Conservation (phyloP, 495 filamentous ascomycete genomes). For the Xylaria sp. region DNA sequence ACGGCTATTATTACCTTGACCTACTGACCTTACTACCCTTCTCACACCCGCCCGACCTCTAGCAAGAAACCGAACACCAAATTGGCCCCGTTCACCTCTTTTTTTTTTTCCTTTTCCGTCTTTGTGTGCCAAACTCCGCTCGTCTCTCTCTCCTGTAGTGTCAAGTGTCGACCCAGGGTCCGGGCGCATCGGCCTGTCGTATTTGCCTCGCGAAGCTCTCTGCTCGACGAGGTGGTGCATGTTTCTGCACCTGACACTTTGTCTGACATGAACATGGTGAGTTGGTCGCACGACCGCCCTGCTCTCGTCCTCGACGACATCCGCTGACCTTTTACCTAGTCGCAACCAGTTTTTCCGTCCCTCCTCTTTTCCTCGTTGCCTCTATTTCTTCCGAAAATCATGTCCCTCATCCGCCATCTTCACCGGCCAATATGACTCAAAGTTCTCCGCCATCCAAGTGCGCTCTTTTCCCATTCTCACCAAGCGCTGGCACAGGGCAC, state of each 20-base stretch:
- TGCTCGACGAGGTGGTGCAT: conserved; percentile 10
- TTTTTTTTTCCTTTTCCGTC: not conserved
- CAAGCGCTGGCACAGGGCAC: not conserved
- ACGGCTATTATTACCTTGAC: conserved; percentile 27
- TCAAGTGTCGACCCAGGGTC: not conserved
- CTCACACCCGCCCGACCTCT: conserved; percentile 26
- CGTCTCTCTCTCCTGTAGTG: not conserved
- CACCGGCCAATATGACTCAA: not conserved
- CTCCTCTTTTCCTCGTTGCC: not conserved
- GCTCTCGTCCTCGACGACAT: conserved; percentile 15
- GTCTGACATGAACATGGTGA: conserved; percentile 28
- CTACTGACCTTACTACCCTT: conserved; percentile 2
- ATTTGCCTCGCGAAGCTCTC: conserved; percentile 14
- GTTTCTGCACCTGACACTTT: conserved; percentile 28
- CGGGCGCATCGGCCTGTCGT: not conserved
- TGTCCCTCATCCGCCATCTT: not conserved
- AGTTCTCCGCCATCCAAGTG: not conserved
- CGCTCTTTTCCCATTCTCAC: not conserved
- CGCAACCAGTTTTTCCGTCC: not conserved
- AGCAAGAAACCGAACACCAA: conserved; percentile 23
- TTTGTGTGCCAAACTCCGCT: not conserved
- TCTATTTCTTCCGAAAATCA: conserved; percentile 11
- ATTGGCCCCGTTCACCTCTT: conserved; percentile 18
- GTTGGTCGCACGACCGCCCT: conserved; percentile 21
- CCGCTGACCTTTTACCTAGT: conserved; percentile 18